Percentiles rank a stretch among this genome's conserved stretches.
phyloP scores from a whole-genome alignment of 805 yeast species.

The Metschnikowia koreensis region DNA sequence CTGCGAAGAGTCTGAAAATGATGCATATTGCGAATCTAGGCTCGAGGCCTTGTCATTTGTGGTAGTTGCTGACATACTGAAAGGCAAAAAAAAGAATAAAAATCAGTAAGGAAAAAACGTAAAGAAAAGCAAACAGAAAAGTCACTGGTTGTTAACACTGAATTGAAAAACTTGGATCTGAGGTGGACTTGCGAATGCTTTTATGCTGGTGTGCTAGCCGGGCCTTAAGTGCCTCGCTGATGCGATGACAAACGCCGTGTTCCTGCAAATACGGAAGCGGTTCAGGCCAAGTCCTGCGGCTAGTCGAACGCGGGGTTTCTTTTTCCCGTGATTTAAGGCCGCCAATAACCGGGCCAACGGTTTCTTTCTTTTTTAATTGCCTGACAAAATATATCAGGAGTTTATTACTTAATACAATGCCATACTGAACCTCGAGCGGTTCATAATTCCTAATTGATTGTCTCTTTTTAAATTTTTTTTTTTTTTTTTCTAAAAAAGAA shows the following conservation, averaged over 20 bases:
- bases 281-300: slow-evolving; percentile 7
- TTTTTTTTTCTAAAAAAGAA: background rate
- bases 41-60: slow-evolving; percentile 8
- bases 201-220: slow-evolving; percentile 1
- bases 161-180: no score
- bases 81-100: background rate
- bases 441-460: no score
- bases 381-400: no score
- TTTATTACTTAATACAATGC: no score
- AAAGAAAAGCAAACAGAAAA: background rate
- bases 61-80: slow-evolving; percentile 7
- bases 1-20: slow-evolving; percentile 7
- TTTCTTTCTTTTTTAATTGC: no score
- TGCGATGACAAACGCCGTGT: slow-evolving; percentile 12
- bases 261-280: slow-evolving; percentile 8
- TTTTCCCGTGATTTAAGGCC: background rate
- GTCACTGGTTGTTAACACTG: no score
- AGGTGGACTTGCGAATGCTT: slow-evolving; percentile 3
- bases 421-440: no score
- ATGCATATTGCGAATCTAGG: slow-evolving; percentile 6
- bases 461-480: no score
- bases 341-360: no score
- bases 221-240: background rate
- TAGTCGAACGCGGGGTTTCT: background rate
- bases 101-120: background rate